phyloP scores from a whole-genome alignment of 257 asterid species.

The Anisodus tanguticus region DNA sequence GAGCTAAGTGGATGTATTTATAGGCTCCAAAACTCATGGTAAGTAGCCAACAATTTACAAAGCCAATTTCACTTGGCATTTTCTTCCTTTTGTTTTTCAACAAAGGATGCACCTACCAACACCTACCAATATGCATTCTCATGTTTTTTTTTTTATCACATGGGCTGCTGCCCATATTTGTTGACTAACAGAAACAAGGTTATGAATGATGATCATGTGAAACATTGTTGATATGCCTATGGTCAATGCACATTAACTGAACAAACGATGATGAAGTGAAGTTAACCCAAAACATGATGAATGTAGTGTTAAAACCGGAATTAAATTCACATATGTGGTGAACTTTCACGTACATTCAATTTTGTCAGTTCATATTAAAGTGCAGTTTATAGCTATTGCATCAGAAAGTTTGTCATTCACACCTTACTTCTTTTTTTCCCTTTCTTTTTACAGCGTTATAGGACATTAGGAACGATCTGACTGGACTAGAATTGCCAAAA shows the following conservation, averaged over 20 bases:
- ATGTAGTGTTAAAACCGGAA: background rate
- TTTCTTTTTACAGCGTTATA: background rate
- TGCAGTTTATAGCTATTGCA: background rate
- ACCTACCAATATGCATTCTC: too few relatives aligned
- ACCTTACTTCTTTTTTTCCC: background rate
- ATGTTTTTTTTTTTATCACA: too few relatives aligned
- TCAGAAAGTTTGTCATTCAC: background rate
- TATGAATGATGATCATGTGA: background rate
- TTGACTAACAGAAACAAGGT: background rate
- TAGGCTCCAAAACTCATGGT: too few relatives aligned
- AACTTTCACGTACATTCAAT: background rate
- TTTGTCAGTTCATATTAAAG: background rate
- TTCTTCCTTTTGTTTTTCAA: too few relatives aligned
- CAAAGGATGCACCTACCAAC: too few relatives aligned
- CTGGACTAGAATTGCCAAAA: background rate
- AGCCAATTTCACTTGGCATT: too few relatives aligned
- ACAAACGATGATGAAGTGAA: slow-evolving; percentile 1
- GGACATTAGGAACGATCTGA: background rate
- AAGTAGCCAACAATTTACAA: too few relatives aligned
- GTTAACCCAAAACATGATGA: background rate
- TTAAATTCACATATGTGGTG: background rate
- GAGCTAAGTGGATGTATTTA: too few relatives aligned
- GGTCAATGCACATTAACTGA: slow-evolving; percentile 28
- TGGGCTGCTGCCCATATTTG: too few relatives aligned
- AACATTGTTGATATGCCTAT: background rate